Percentiles rank a stretch among this genome's conserved stretches.
Conservation (phyloP, 495 filamentous ascomycete species). For the Talaromyces thailandensis region DNA sequence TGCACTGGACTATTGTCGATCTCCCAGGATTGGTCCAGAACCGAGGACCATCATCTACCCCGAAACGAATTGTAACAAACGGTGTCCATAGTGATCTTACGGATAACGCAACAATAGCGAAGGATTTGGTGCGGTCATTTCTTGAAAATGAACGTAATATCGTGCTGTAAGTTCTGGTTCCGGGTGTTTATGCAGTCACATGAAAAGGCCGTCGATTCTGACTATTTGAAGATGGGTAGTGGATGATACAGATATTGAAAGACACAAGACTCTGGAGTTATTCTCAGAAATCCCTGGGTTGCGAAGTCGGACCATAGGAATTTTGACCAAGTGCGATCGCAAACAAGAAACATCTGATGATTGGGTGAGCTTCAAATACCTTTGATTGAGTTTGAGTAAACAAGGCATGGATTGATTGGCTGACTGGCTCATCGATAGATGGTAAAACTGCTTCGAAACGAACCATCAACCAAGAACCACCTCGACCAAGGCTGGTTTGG, state of each 20-base stretch:
- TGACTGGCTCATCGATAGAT: not conserved
- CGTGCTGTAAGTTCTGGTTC: not conserved
- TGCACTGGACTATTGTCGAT: slow-evolving; percentile 5
- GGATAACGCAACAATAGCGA: not conserved
- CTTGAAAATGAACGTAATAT: slow-evolving; percentile 1
- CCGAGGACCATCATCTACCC: not conserved
- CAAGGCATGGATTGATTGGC: not conserved
- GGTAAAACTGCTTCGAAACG: slow-evolving; percentile 4
- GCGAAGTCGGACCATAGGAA: not conserved
- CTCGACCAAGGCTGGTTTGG: slow-evolving; percentile 3
- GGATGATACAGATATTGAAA: slow-evolving; percentile 1
- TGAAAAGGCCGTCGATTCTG: not conserved
- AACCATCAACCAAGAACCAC: not conserved
- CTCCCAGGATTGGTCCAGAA: slow-evolving; percentile 2
- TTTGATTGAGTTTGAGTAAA: not conserved
- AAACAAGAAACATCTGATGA: slow-evolving; percentile 6
- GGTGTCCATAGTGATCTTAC: not conserved
- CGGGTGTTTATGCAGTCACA: no score
- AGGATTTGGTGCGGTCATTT: not conserved
- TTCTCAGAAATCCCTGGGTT: not conserved
- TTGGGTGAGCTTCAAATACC: not conserved
- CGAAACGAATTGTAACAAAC: not conserved
- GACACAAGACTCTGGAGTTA: not conserved
- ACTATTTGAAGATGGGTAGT: slow-evolving; percentile 2
- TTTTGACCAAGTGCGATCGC: slow-evolving; percentile 3